Evolutionary conservation across 2,329 filamentous ascomycete genomes (phyloP).

Genomic region (Phyllosticta capitalensis): DNA sequence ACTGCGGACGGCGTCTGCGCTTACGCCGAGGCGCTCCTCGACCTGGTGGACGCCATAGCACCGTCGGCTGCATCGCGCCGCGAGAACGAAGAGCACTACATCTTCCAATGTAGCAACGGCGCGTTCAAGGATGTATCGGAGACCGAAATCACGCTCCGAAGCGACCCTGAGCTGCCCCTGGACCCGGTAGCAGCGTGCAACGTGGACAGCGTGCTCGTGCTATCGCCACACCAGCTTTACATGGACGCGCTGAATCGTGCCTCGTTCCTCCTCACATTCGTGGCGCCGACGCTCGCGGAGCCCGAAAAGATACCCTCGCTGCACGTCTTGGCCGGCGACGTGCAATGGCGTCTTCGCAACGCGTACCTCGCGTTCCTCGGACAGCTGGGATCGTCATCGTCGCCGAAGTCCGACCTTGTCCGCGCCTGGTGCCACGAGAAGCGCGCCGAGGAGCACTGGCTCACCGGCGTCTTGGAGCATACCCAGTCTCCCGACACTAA

Average conservation of each 20-base stretch:
- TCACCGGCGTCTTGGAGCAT: background rate
- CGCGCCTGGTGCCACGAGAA: background rate
- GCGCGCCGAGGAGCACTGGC: background rate
- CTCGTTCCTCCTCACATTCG: background rate
- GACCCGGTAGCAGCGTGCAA: conserved; percentile 15
- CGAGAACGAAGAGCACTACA: conserved; percentile 40
- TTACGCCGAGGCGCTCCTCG: conserved; percentile 36
- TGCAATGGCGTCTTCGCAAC: conserved; percentile 6
- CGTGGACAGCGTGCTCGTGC: conserved; percentile 1
- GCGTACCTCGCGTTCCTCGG: background rate
- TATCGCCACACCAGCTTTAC: conserved; percentile 12
- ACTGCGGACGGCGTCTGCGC: conserved; percentile 29
- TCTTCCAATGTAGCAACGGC: conserved; percentile 48
- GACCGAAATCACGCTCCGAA: background rate
- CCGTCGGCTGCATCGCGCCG: conserved; percentile 33
- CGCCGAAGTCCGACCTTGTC: background rate
- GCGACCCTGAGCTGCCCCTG: background rate
- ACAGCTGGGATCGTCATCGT: no score
- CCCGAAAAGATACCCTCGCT: conserved; percentile 3
- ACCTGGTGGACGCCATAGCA: conserved; percentile 41
- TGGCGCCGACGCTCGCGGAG: background rate
- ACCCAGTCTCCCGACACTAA: no score
- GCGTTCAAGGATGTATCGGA: conserved; percentile 25
- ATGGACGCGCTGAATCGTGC: conserved; percentile 16
- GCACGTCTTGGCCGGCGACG: conserved; percentile 1